A percentile compares a stretch with the other conserved stretches of the same genome.
Conservation (phyloP, 768 basidiomycete genomes). For the Suillus luteus region DNA sequence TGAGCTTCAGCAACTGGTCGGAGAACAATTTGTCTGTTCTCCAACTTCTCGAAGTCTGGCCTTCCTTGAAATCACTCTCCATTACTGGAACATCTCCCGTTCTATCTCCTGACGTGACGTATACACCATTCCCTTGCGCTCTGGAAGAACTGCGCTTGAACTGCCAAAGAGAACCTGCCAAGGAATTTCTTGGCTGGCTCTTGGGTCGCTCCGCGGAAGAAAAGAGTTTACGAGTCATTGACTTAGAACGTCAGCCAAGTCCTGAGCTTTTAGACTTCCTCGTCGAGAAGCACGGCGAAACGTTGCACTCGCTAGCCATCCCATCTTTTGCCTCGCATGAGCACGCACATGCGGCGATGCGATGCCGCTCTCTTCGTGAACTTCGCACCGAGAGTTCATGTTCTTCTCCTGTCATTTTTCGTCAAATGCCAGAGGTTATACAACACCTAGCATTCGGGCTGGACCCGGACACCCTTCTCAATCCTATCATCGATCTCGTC, state of each 20-base stretch:
- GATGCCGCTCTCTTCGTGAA: conserved; percentile 52
- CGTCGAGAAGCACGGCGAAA: conserved; percentile 47
- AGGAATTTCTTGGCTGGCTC: conserved; percentile 71
- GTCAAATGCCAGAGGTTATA: conserved; percentile 48
- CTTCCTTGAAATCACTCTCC: conserved; percentile 54
- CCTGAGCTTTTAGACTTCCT: conserved; percentile 56
- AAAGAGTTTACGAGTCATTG: conserved; percentile 49
- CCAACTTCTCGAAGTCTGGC: conserved; percentile 67
- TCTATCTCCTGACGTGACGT: conserved; percentile 40
- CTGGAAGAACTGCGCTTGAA: conserved; percentile 62
- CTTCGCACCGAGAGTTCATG: conserved; percentile 59
- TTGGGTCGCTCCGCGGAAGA: conserved; percentile 54
- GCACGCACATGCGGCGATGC: conserved; percentile 45
- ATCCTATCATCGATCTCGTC: conserved; percentile 56
- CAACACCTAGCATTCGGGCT: conserved; percentile 63
- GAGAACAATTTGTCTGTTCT: conserved; percentile 55
- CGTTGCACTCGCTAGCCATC: conserved; percentile 56
- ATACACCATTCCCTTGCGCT: conserved; percentile 46
- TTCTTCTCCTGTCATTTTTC: conserved; percentile 46
- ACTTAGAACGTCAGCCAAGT: conserved; percentile 63
- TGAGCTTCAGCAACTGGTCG: conserved; percentile 75
- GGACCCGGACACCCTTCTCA: conserved; percentile 55
- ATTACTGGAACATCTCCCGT: conserved; percentile 61
- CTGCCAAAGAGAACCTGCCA: conserved; percentile 61
- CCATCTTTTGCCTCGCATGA: conserved; percentile 55